Evolutionary conservation across 805 yeast species (phyloP).

Genomic region (Blastobotrys peoriensis): DNA sequence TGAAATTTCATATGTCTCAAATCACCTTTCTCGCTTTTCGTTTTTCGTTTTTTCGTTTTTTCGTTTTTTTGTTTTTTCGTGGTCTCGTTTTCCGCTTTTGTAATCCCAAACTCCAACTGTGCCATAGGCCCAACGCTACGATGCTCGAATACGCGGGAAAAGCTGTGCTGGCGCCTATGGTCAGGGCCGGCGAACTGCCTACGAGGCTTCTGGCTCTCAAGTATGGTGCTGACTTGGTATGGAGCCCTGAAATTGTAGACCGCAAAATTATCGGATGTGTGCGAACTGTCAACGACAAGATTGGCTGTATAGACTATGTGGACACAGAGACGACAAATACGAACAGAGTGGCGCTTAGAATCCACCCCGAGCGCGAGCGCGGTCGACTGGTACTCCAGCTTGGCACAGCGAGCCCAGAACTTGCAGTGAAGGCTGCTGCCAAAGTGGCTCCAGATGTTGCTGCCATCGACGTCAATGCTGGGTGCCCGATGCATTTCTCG

Average conservation of each 20-base stretch:
- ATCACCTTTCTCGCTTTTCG: too few species aligned
- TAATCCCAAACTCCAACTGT: too few species aligned
- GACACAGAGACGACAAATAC: conserved; percentile 32
- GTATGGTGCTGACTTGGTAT: conserved; percentile 89
- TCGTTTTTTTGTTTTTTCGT: too few species aligned
- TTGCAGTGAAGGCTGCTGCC: conserved; percentile 85
- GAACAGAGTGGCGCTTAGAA: conserved; percentile 61
- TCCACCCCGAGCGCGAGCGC: conserved; percentile 56
- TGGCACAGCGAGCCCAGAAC: conserved; percentile 77
- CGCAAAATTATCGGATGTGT: conserved; percentile 69
- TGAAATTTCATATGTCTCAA: too few species aligned
- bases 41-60: too few species aligned
- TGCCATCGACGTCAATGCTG: conserved; percentile 91
- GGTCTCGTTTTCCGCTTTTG: too few species aligned
- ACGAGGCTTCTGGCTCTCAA: conserved; percentile 71
- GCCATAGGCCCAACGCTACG: too few species aligned
- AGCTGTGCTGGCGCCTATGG: conserved; percentile 89
- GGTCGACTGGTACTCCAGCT: conserved; percentile 76
- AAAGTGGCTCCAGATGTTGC: conserved; percentile 79
- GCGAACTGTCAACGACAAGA: conserved; percentile 49
- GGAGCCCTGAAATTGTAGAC: conserved; percentile 95
- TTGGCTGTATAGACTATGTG: conserved; percentile 20
- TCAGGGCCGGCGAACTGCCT: conserved; percentile 74
- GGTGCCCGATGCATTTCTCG: conserved; percentile 95
- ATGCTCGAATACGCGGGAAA: conserved; percentile 74